Conservation (phyloP, 495 filamentous ascomycete species). For the Aspergillus campestris region DNA sequence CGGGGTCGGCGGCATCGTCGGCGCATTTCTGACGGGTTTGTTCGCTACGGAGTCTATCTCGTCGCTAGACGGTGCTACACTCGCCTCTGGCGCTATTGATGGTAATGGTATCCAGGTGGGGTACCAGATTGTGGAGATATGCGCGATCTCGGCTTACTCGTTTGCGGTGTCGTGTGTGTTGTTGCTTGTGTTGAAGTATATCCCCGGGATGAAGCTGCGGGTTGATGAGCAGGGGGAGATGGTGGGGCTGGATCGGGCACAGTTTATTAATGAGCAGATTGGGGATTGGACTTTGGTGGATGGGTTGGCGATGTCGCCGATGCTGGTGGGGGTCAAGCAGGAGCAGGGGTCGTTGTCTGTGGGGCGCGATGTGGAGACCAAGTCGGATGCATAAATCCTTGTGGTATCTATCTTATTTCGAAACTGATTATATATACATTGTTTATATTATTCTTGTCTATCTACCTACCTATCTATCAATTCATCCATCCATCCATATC, state of each 20-base stretch:
- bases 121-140: slow-evolving; percentile 51
- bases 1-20: slow-evolving; percentile 52
- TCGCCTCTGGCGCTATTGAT: slow-evolving; percentile 45
- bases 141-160: slow-evolving; percentile 46
- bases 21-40: slow-evolving; percentile 53
- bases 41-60: slow-evolving; percentile 44
- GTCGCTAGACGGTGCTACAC: slow-evolving; percentile 39
- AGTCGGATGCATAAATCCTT: slow-evolving; percentile 4
- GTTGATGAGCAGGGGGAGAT: slow-evolving; percentile 49
- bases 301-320: slow-evolving; percentile 12
- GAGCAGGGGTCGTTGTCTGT: slow-evolving; percentile 6
- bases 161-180: slow-evolving; percentile 47
- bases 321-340: slow-evolving; percentile 15
- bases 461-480: too few species aligned
- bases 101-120: slow-evolving; percentile 51
- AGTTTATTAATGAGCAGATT: slow-evolving; percentile 56
- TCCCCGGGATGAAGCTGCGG: slow-evolving; percentile 49
- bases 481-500: too few species aligned
- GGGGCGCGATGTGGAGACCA: slow-evolving; percentile 1
- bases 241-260: slow-evolving; percentile 46
- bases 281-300: slow-evolving; percentile 31
- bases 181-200: slow-evolving; percentile 48
- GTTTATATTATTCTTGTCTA: background rate
- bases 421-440: background rate
- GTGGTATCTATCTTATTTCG: too few species aligned